Base-by-base conservation (phyloP, 2,329 filamentous ascomycete species). In the Alternaria triticimaculans region DNA sequence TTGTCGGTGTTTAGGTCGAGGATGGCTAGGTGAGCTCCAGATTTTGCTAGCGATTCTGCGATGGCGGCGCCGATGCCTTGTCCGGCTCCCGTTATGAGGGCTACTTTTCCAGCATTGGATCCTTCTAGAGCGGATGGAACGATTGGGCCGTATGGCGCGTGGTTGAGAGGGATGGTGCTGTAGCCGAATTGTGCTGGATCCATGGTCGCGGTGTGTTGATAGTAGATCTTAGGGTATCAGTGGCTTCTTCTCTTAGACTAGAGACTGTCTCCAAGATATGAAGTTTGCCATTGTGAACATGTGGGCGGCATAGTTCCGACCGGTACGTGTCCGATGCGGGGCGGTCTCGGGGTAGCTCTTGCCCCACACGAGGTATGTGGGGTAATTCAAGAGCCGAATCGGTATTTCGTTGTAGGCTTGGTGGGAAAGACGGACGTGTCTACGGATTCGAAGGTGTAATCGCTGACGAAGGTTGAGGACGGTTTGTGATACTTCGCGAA, bases 11-110 rank as follows among this genome's bases (percentile, higher is more conserved):
- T 71, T 20, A 75, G 61, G 44, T 76, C 74, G 11, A 77, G 59
- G 15, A 77, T 70, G 3, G 75, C 75, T 8, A 77, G 37, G 41
- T 60, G 61, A 9, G 75, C 75, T 4, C 74, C 75, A 2, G 74
- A 76, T 53, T 69, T 67, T 0, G 73, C 72, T 11, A 77, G 67
- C 2, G 73, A 63, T 55, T 74, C 66, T 14, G 73, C 62, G 30
- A 76, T 76, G 9, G 73, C 74, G 14, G 72, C 72, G 10, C 75
- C 75, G 25, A 77, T 77, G 15, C 75, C 74, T 53, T 68, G 68
- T 6, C 63, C 73, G 12, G 74, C 73, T 11, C 75, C 75, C 15
- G 75, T 77, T 10, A 77, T 51, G 4, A 77, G 49, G 4, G 74
- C 74, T 9, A 75, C 62, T 65, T 75, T 77, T 9, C 69, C 68